Percentiles rank a stretch among this genome's conserved stretches.
These are phyloP conservation scores for Trichoderma lentiforme DNA, from an alignment of 2,329 filamentous ascomycete species.

Conservation along the genomic window DNA sequence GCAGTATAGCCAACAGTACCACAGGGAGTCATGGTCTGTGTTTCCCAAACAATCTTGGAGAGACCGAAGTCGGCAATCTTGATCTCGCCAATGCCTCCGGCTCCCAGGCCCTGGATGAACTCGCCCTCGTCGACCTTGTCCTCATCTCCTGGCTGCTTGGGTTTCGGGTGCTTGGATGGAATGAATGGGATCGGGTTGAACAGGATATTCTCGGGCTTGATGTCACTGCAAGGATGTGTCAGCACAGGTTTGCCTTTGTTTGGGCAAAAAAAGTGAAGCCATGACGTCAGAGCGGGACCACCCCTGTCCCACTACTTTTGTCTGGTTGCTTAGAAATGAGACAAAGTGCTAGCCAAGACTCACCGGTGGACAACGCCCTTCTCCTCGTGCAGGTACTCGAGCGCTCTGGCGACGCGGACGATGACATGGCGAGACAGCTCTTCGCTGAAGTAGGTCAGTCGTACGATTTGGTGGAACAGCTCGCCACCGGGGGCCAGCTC, in stretches of 20 bases:
- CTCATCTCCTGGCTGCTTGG: conserved; percentile 82
- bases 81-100: conserved; percentile 88
- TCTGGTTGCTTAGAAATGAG: conserved; percentile 10
- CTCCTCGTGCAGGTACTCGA: conserved; percentile 92
- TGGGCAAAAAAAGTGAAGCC: conserved; percentile 18
- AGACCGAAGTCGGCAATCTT: conserved; percentile 98
- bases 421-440: conserved; percentile 94
- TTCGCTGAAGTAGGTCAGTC: conserved; percentile 97
- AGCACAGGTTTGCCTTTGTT: conserved; percentile 4
- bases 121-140: conserved; percentile 97
- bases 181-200: conserved; percentile 84
- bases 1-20: conserved; percentile 97
- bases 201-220: conserved; percentile 96
- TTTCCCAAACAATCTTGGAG: conserved; percentile 98
- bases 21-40: conserved; percentile 97
- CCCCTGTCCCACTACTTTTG: not conserved
- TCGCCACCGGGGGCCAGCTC: conserved; percentile 94
- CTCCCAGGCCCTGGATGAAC: conserved; percentile 75
- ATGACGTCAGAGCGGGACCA: conserved; percentile 26
- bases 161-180: conserved; percentile 76
- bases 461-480: conserved; percentile 96
- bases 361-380: conserved; percentile 96
- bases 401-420: conserved; percentile 85
- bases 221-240: conserved; percentile 61
- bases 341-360: conserved; percentile 31